Conservation (phyloP, 352 stramenopile genomes). For the Globisporangium radiosum region DNA sequence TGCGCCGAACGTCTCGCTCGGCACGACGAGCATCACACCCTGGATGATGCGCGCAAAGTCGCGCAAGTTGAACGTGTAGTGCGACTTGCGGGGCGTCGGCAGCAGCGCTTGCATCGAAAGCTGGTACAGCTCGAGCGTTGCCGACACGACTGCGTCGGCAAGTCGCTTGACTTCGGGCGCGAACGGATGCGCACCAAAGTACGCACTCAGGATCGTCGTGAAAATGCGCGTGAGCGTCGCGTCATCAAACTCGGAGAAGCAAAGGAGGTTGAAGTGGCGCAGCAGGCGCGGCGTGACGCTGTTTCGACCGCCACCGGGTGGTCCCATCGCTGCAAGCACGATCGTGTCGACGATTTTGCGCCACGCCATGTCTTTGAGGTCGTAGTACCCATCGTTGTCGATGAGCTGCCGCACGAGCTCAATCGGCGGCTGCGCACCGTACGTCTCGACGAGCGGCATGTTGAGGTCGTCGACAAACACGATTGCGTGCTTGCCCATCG, state of each 20-base stretch:
- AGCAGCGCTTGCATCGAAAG: slow-evolving; percentile 79
- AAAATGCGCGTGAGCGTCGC: slow-evolving; percentile 91
- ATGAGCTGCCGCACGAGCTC: slow-evolving; percentile 90
- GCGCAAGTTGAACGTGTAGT: slow-evolving; percentile 95
- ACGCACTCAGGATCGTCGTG: slow-evolving; percentile 86
- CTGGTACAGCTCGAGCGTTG: slow-evolving; percentile 90
- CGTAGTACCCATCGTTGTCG: slow-evolving; percentile 89
- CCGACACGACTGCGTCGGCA: slow-evolving; percentile 73
- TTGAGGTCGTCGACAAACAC: slow-evolving; percentile 95
- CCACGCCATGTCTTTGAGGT: slow-evolving; percentile 92
- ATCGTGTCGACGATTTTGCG: slow-evolving; percentile 88
- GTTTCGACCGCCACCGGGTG: slow-evolving; percentile 87
- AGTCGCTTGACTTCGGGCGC: slow-evolving; percentile 64
- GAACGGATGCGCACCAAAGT: slow-evolving; percentile 70
- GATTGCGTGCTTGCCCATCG: slow-evolving; percentile 79
- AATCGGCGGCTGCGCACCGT: slow-evolving; percentile 90
- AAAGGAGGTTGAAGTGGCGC: slow-evolving; percentile 91
- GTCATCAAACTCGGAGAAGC: slow-evolving; percentile 93
- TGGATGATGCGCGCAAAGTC: slow-evolving; percentile 93
- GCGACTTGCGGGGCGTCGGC: slow-evolving; percentile 91
- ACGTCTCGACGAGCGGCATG: slow-evolving; percentile 93
- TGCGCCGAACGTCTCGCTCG: slow-evolving; percentile 76
- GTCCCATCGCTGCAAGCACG: slow-evolving; percentile 88
- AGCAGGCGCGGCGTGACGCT: slow-evolving; percentile 87
- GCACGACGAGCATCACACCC: slow-evolving; percentile 88